Base-by-base conservation (phyloP, 352 stramenopile genomes). In the Phytophthora hibernalis region DNA sequence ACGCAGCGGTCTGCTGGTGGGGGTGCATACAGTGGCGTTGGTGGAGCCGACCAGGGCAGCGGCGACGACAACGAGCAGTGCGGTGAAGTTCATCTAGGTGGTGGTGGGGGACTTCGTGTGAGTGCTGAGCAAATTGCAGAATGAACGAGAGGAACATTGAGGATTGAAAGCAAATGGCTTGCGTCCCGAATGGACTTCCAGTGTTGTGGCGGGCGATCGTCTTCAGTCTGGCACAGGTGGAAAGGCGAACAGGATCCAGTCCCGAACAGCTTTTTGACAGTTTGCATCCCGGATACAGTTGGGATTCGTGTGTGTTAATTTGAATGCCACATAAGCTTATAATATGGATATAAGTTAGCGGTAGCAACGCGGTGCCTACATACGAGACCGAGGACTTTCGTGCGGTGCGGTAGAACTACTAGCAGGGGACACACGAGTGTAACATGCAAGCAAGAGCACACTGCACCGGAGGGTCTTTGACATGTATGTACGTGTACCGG, bases 61-160 rank as follows among this genome's bases (percentile, higher is more conserved):
- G 20, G 51, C 33, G 51, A 30, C 43, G n/a, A 37, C 50, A 40
- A 42, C 45, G 45, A 68, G 42, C n/a, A 68, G 21, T 45, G 63
- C 64, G 21, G 13, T 22, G 44, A 72, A 55, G 30, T 72, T 66
- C 63, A 72, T 68, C 33, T 50, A 50, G 56, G 26, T 37, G 40
- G 57, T 31, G 22, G 56, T 48, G 16, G 33, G n/a, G n/a, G n/a
- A n/a, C n/a, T n/a, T 42, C 4, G 42, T 3, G 30, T n/a, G n/a
- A n/a, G n/a, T n/a, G 38, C 9, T 13, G 40, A 52, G 58, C 33
- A 57, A 66, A 49, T 66, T 54, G 58, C 58, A 54, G 21, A 67
- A 67, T 67, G 59, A 42, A 13, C 11, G n/a, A 3, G 11, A 44
- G 31, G 31, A 37, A 13, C 11, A 1, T 2, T 3, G 31, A 8